These are phyloP conservation scores for Fusarium beomiforme DNA, from an alignment of 2,329 filamentous ascomycete species.

Conservation along the genomic window DNA sequence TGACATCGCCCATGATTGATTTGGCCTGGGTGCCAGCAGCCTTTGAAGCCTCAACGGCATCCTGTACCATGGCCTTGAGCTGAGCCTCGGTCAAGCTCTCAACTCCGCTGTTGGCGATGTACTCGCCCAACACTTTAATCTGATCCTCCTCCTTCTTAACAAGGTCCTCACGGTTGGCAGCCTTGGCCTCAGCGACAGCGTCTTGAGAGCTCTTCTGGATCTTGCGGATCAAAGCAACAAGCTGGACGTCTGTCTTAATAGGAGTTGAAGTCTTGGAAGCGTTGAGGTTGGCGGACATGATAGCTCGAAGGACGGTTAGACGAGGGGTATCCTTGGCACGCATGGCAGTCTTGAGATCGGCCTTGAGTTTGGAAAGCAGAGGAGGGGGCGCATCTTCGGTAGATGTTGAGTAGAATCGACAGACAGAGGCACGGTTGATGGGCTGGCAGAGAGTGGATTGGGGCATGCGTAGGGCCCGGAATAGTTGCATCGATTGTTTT, in stretches of 20 bases:
- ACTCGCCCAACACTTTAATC: slow-evolving; percentile 71
- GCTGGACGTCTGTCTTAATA: slow-evolving; percentile 75
- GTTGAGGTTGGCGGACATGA: slow-evolving; percentile 78
- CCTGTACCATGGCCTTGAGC: slow-evolving; percentile 63
- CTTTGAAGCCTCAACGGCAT: slow-evolving; percentile 61
- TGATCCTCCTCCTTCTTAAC: slow-evolving; percentile 76
- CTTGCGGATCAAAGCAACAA: slow-evolving; percentile 74
- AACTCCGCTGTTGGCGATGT: slow-evolving; percentile 68
- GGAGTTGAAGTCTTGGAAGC: slow-evolving; percentile 77
- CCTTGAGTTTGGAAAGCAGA: slow-evolving; percentile 63
- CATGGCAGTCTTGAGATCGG: slow-evolving; percentile 74
- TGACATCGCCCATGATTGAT: slow-evolving; percentile 65
- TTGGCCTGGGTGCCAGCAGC: slow-evolving; percentile 57
- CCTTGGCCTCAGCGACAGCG: slow-evolving; percentile 70
- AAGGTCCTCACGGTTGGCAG: slow-evolving; percentile 73
- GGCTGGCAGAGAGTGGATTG: slow-evolving; percentile 29
- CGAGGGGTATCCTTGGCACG: slow-evolving; percentile 70
- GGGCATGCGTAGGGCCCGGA: slow-evolving; percentile 40
- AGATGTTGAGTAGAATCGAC: slow-evolving; percentile 47
- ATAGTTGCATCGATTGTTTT: slow-evolving; percentile 37
- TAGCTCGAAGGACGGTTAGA: slow-evolving; percentile 73
- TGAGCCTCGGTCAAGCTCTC: slow-evolving; percentile 67
- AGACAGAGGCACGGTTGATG: slow-evolving; percentile 19
- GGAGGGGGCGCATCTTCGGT: slow-evolving; percentile 55
- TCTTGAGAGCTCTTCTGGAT: slow-evolving; percentile 66